Evolutionary conservation across 495 filamentous ascomycete genomes (phyloP), one percentile per base, ranked within the genome.

Genomic region (Neurospora sp.): DNA sequence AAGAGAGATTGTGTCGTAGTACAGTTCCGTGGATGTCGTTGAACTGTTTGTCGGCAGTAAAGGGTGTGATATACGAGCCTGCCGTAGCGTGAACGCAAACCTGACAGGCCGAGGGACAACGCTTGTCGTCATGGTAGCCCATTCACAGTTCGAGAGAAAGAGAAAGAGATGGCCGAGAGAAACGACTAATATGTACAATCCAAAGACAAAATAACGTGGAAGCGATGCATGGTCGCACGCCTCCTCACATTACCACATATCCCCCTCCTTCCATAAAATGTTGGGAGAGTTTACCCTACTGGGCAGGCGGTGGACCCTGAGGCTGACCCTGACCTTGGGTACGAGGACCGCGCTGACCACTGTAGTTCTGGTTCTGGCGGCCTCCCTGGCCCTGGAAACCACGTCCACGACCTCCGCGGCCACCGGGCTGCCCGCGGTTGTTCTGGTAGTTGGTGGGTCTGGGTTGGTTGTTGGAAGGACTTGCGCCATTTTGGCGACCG

Each of bases 301-400:
- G 77, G 7, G 72, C 41, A 70, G 76, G 75, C 3, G 72, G 75
- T 27, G 78, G 79, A n/a, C 78, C 69, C 71, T 82, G 82, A n/a
- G 71, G 22, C 45, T 76, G 78, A 7, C 59, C 73, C 68, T 77
- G 76, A n/a, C 75, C 74, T 61, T 82, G 82, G 59, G 71, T 42
- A 37, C 77, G 76, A 68, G 74, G 75, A n/a, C 83, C 84, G 39
- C 85, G 81, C 68, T 83, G 82, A 35, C 82, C 82, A 39, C 80
- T 80, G 69, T 80, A 82, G 70, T 82, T 80, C 72, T 84, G 79
- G 70, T 82, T 80, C 73, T 84, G 79, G 53, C 81, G 85, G n/a
- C 74, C 71, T 18, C 74, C 79, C 22, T 81, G 81, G 16, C 77
- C 75, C 69, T 82, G 79, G 53, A 59, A 74, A 31, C 74, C 76